Evolutionary conservation across 768 basidiomycete genomes (phyloP), one percentile per base, ranked within the genome.

Genomic region (Mycena sanguinolenta): DNA sequence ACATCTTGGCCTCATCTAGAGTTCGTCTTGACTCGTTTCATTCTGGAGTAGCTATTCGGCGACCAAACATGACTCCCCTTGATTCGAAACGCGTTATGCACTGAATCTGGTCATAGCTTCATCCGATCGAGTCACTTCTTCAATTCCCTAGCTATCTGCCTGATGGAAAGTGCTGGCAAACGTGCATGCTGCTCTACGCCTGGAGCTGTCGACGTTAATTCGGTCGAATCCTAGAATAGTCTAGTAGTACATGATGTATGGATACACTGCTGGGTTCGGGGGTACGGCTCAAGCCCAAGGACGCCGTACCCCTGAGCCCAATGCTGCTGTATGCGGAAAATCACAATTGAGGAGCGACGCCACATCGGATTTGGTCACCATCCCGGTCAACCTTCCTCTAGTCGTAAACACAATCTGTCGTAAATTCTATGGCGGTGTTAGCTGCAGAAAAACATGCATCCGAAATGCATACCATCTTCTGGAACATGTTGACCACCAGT

Each of bases 401-500:
- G 88, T 82, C 1, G 91, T 90, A 77, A 93, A 92, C 53, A 92
- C 77, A 27, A 93, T 86, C 76, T 91, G 90, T 10, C 90, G 88
- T 14, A 92, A 76, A 75, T 91, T 92, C 91, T 93, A 73, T 13
- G 36, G 61, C 34, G 13, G n/a, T 34, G 58, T 65, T 23, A 61
- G 32, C 23, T 32, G 58, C 2, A 7, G 13, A 44, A 12, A 19
- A 36, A 7, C 21, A 46, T 6, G 44, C 12, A 36, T 36, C 28
- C 10, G 50, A 46, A 61, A 44, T 39, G 79, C 76, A 21, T 36
- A 90, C 92, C 77, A 93, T 78, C 80, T 90, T 92, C 78, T 92
- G 92, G 82, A 92, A 92, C 87, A 91, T 91, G 74, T 83, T 87
- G 30, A 92, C 91, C 17, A 92, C 90, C 13, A 92, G 81, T 72